Evolutionary conservation across 2,329 filamentous ascomycete genomes (phyloP).

Genomic region (Nemania sp.): DNA sequence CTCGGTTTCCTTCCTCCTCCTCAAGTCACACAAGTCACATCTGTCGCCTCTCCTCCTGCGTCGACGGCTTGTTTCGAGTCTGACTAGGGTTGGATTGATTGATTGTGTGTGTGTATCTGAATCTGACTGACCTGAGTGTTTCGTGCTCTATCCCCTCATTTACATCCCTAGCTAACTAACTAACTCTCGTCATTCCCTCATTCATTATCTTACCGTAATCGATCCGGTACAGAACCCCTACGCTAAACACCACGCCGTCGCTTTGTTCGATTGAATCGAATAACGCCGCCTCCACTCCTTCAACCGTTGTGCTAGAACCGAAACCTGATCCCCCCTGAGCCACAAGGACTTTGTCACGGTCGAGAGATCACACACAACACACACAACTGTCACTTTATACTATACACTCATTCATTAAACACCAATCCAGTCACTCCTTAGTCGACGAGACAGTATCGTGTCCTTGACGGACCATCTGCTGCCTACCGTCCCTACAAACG

Average conservation of each 20-base stretch:
- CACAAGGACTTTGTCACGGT: conserved; percentile 8
- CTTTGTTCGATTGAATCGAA: conserved; percentile 38
- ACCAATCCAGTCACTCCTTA: conserved; percentile 10
- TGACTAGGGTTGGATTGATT: conserved; percentile 20
- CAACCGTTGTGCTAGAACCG: conserved; percentile 14
- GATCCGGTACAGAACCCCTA: neutral
- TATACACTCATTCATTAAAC: conserved; percentile 24
- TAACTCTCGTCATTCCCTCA: conserved; percentile 17
- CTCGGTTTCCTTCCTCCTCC: conserved; percentile 8
- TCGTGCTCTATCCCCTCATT: conserved; percentile 27
- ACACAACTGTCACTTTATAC: neutral
- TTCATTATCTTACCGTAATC: conserved; percentile 5
- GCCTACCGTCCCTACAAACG: neutral
- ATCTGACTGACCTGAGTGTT: too few species aligned
- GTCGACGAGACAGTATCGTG: conserved; percentile 25
- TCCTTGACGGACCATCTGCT: conserved; percentile 33
- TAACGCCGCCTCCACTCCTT: conserved; percentile 29
- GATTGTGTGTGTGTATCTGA: neutral
- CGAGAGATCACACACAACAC: too few species aligned
- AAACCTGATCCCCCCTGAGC: neutral
- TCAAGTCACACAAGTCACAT: conserved; percentile 12
- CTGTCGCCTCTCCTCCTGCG: conserved; percentile 13
- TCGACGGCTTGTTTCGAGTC: conserved; percentile 33
- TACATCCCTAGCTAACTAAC: neutral
- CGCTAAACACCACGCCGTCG: conserved; percentile 11